Evolutionary conservation across 2,329 filamentous ascomycete genomes (phyloP).

Genomic region (Fusarium keratoplasticum): DNA sequence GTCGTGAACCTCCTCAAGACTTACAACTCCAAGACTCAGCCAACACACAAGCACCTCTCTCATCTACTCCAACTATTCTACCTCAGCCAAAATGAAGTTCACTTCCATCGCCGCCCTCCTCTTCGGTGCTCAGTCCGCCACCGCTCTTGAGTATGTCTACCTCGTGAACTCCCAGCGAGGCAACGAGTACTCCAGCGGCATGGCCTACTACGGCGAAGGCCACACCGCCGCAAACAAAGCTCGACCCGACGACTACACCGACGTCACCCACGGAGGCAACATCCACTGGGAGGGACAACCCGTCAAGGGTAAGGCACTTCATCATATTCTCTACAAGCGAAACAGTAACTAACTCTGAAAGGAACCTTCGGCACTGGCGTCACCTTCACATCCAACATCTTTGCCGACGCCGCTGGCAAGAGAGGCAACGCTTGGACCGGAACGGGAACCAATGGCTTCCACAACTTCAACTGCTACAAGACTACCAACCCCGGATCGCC

Average conservation of each 20-base stretch:
- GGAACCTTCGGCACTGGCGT: not conserved
- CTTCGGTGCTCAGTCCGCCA: not conserved
- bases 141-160: not conserved
- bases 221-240: not conserved
- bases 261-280: not conserved
- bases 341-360: not conserved
- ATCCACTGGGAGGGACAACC: not conserved
- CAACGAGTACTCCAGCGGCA: conserved; percentile 1
- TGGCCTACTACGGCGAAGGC: conserved; percentile 3
- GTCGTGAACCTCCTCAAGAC: not conserved
- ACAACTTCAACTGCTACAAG: conserved; percentile 1
- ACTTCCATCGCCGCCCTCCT: not conserved
- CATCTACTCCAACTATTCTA: not conserved
- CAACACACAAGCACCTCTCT: not conserved
- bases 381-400: not conserved
- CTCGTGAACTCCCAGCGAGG: not conserved
- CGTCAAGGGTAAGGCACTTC: not conserved
- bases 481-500: not conserved
- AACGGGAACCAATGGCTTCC: not conserved
- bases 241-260: not conserved
- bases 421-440: not conserved
- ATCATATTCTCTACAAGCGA: not conserved
- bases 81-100: not conserved
- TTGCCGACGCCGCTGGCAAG: not conserved
- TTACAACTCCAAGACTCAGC: not conserved